phyloP scores from a whole-genome alignment of 164 flowering plant species.

The Vitis riparia region DNA sequence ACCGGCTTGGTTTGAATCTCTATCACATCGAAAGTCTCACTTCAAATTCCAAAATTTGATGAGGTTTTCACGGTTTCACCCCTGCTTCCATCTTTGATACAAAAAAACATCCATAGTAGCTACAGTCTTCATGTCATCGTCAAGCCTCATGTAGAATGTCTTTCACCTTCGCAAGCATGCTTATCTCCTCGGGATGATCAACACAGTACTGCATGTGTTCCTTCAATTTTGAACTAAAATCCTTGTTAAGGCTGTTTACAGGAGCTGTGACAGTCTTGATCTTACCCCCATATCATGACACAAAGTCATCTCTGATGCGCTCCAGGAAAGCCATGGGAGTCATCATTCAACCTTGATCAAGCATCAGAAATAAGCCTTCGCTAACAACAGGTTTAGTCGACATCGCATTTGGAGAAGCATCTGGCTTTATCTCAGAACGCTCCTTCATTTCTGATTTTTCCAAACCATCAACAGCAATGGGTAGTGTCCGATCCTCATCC shows the following conservation, averaged over 20 bases:
- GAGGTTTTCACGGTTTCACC: slow-evolving; percentile 50
- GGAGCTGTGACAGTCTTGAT: too few relatives aligned
- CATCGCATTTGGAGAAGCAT: slow-evolving; percentile 37
- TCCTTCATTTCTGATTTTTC: slow-evolving; percentile 84
- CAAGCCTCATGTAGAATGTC: too few relatives aligned
- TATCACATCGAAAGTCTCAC: slow-evolving; percentile 51
- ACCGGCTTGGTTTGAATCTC: slow-evolving; percentile 51
- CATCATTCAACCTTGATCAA: slow-evolving; percentile 49
- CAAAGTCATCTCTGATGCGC: too few relatives aligned
- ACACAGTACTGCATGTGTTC: too few relatives aligned
- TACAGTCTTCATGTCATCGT: too few relatives aligned
- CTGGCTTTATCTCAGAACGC: slow-evolving; percentile 76
- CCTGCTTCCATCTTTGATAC: slow-evolving; percentile 40
- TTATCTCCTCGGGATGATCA: too few relatives aligned
- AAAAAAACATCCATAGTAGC: too few relatives aligned
- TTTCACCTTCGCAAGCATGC: too few relatives aligned
- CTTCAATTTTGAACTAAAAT: too few relatives aligned
- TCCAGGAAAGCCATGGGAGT: slow-evolving; percentile 34
- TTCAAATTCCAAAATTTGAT: slow-evolving; percentile 51
- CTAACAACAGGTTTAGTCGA: slow-evolving; percentile 45
- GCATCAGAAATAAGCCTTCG: slow-evolving; percentile 47
- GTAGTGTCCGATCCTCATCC: slow-evolving; percentile 51
- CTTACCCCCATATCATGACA: too few relatives aligned
- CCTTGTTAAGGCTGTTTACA: too few relatives aligned
- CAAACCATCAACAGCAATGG: slow-evolving; percentile 71